Conservation (phyloP, 805 yeast genomes). For the Starmera dryadoides region DNA sequence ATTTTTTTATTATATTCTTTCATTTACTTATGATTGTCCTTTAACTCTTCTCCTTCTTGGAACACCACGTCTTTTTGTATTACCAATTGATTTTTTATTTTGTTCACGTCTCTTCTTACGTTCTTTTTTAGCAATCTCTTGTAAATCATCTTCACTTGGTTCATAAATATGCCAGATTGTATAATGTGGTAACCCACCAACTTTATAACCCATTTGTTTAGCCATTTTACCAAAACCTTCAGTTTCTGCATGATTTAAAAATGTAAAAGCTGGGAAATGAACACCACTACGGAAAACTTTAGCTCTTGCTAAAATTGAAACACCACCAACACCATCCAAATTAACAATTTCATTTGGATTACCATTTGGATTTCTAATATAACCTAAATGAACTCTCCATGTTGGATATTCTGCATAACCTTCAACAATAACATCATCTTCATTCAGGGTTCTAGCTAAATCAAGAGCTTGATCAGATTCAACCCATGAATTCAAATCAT, state of each 20-base stretch:
- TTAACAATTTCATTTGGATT: constrained; percentile 57
- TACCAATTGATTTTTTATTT: constrained; percentile 1
- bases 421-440: constrained; percentile 83
- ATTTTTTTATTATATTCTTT: neutral
- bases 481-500: constrained; percentile 94
- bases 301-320: constrained; percentile 70
- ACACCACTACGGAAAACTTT: constrained; percentile 69
- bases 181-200: constrained; percentile 86
- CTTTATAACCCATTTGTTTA: constrained; percentile 67
- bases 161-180: constrained; percentile 88
- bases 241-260: constrained; percentile 81
- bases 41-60: constrained; percentile 2
- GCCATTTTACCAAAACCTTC: constrained; percentile 86
- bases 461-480: constrained; percentile 75
- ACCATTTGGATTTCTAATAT: constrained; percentile 56
- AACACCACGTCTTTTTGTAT: neutral
- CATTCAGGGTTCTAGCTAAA: constrained; percentile 55
- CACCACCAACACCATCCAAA: constrained; percentile 85
- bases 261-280: constrained; percentile 81
- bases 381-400: constrained; percentile 77
- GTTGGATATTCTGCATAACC: constrained; percentile 86
- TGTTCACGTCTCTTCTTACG: constrained; percentile 48
- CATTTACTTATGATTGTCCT: neutral
- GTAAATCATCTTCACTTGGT: constrained; percentile 79
- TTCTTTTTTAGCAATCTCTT: constrained; percentile 62